These are phyloP conservation scores for Alternaria triticina DNA, from an alignment of 2,329 filamentous ascomycete genomes.

Conservation along the genomic window DNA sequence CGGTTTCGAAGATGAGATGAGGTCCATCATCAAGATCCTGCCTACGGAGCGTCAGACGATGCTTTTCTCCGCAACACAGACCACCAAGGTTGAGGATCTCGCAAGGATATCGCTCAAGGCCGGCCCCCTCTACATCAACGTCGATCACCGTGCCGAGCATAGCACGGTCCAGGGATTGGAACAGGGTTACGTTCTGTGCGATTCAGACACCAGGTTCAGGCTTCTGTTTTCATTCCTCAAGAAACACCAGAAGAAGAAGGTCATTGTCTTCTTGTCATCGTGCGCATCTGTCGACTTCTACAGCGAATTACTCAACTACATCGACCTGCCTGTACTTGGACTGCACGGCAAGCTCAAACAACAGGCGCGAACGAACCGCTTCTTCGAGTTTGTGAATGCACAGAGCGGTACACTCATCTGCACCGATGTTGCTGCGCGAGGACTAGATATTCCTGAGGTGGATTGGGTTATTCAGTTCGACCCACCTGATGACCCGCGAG, in stretches of 20 bases:
- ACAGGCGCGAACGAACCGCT: slow-evolving; percentile 97
- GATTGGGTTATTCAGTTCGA: slow-evolving; percentile 91
- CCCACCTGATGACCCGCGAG: neutral
- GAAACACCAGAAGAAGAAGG: slow-evolving; percentile 91
- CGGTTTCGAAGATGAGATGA: slow-evolving; percentile 98
- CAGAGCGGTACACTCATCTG: slow-evolving; percentile 88
- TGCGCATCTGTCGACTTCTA: slow-evolving; percentile 97
- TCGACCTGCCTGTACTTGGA: slow-evolving; percentile 86
- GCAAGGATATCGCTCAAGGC: slow-evolving; percentile 90
- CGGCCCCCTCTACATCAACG: slow-evolving; percentile 95
- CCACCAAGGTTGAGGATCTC: slow-evolving; percentile 96
- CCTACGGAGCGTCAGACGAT: slow-evolving; percentile 82
- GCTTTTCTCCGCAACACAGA: slow-evolving; percentile 99
- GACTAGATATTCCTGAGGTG: slow-evolving; percentile 92
- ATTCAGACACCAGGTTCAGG: slow-evolving; percentile 91
- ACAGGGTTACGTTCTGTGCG: slow-evolving; percentile 94
- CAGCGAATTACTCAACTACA: slow-evolving; percentile 93
- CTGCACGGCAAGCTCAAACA: slow-evolving; percentile 96
- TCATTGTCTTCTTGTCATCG: slow-evolving; percentile 89
- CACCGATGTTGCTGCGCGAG: slow-evolving; percentile 94
- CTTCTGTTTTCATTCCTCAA: slow-evolving; percentile 94
- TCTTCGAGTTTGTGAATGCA: slow-evolving; percentile 94
- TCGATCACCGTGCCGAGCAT: slow-evolving; percentile 87
- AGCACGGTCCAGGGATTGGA: slow-evolving; percentile 93
- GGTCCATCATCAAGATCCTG: slow-evolving; percentile 92